Evolutionary conservation across 2,329 filamentous ascomycete genomes (phyloP).

Genomic region (Alternaria solani): DNA sequence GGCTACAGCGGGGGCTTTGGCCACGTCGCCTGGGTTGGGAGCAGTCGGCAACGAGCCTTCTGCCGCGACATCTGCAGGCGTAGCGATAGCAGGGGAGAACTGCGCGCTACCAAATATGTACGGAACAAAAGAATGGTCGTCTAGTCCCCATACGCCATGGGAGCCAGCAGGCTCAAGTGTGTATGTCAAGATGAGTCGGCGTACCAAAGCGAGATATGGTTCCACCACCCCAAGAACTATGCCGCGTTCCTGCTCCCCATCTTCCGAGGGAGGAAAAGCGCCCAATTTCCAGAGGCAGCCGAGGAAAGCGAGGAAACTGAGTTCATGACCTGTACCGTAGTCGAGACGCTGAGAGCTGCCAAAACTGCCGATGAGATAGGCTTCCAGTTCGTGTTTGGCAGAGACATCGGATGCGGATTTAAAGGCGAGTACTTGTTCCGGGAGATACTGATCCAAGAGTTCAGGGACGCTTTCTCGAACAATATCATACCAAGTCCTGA

Average conservation of each 20-base stretch:
- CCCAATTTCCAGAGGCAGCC: conserved; percentile 90
- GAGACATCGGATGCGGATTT: conserved; percentile 46
- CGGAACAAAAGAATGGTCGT: conserved; percentile 92
- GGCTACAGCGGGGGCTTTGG: conserved; percentile 52
- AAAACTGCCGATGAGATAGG: conserved; percentile 85
- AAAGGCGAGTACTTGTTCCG: conserved; percentile 55
- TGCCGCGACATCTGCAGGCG: conserved; percentile 66
- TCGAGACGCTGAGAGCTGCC: conserved; percentile 89
- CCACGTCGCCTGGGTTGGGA: conserved; percentile 74
- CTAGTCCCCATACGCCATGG: conserved; percentile 97
- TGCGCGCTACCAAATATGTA: conserved; percentile 97
- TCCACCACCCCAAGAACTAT: conserved; percentile 86
- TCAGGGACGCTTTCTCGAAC: conserved; percentile 67
- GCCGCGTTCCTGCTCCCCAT: conserved; percentile 72
- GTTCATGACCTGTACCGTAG: conserved; percentile 94
- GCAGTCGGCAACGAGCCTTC: conserved; percentile 77
- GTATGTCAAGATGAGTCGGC: conserved; percentile 86
- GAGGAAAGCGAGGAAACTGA: conserved; percentile 93
- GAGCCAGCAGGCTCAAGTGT: conserved; percentile 94
- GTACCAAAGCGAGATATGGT: conserved; percentile 82
- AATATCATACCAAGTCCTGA: conserved; percentile 80
- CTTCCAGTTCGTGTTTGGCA: conserved; percentile 72
- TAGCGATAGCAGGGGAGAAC: conserved; percentile 74
- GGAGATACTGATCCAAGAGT: conserved; percentile 67
- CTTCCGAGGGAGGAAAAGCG: conserved; percentile 69